Conservation (phyloP, 139 green algal species). For the Diplosphaera chodatii region DNA sequence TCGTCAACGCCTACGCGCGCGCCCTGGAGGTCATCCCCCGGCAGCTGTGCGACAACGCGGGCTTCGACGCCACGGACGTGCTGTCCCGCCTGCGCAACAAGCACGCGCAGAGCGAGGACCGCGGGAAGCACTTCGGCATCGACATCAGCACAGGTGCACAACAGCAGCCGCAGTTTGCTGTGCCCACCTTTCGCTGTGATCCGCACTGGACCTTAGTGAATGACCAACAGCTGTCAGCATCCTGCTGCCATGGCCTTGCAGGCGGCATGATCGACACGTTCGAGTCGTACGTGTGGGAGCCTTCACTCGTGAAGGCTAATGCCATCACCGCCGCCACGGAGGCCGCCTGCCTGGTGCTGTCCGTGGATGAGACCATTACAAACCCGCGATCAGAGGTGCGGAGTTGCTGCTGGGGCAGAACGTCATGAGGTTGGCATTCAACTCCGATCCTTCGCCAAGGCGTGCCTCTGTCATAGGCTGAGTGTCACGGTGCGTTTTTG, state of each 20-base stretch:
- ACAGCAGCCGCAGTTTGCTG: too few species aligned
- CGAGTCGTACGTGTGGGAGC: conserved; percentile 94
- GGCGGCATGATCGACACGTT: conserved; percentile 94
- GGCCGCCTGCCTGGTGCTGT: conserved; percentile 93
- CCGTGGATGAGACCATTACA: conserved; percentile 94
- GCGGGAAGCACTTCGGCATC: conserved; percentile 81
- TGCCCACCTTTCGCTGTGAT: too few species aligned
- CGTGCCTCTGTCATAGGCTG: conserved; percentile 3
- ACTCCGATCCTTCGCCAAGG: background rate
- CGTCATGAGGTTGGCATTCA: background rate
- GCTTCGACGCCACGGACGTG: conserved; percentile 96
- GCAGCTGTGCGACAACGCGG: conserved; percentile 95
- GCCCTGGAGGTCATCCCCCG: conserved; percentile 92
- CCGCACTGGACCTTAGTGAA: too few species aligned
- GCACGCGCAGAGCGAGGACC: conserved; percentile 60
- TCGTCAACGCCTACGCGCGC: conserved; percentile 90
- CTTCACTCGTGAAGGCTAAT: conserved; percentile 90
- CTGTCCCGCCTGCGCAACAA: conserved; percentile 97
- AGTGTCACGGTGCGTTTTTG: conserved; percentile 3
- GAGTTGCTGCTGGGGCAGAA: conserved; percentile 10
- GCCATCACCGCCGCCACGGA: conserved; percentile 87
- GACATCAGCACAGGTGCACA: conserved; percentile 84
- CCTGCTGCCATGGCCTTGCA: too few species aligned
- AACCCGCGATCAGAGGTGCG: conserved; percentile 75
- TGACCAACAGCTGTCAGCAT: too few species aligned